These are phyloP conservation scores for Nitzschia sp. DNA, from an alignment of 108 stramenopile genomes.

Conservation along the genomic window DNA sequence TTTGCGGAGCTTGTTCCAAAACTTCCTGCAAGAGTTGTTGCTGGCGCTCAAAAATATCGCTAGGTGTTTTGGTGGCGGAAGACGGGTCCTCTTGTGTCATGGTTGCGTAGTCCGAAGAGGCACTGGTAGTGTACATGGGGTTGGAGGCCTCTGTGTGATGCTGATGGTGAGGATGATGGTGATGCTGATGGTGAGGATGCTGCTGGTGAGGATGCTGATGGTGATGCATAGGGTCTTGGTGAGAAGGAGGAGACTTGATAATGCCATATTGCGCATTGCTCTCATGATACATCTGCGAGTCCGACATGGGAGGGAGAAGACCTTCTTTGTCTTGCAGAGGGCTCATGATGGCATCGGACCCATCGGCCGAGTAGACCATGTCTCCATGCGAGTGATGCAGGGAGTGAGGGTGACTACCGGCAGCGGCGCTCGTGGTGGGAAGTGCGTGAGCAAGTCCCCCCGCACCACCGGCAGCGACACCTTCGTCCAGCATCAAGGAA, in stretches of 20 bases:
- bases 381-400: neutral
- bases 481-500: neutral
- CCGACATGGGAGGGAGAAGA: conserved; percentile 17
- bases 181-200: neutral
- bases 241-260: conserved; percentile 3
- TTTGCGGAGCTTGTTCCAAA: conserved; percentile 6
- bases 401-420: neutral
- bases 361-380: conserved; percentile 6
- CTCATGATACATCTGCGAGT: conserved; percentile 5
- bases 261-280: conserved; percentile 8
- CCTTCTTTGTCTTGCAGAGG: conserved; percentile 17
- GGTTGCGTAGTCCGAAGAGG: neutral
- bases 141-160: neutral
- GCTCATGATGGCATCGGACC: conserved; percentile 11
- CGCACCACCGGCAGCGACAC: neutral
- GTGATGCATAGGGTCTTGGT: too few relatives aligned
- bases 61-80: neutral
- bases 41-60: conserved; percentile 18
- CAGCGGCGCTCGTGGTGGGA: neutral
- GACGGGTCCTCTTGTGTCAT: neutral
- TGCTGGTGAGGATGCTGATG: neutral
- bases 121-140: neutral
- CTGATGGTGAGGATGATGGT: neutral
- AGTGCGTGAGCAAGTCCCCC: neutral
- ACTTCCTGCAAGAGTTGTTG: conserved; percentile 21